Evolutionary conservation across 306 rosid genomes (phyloP).

Genomic region (Sechiopsis laciniata): DNA sequence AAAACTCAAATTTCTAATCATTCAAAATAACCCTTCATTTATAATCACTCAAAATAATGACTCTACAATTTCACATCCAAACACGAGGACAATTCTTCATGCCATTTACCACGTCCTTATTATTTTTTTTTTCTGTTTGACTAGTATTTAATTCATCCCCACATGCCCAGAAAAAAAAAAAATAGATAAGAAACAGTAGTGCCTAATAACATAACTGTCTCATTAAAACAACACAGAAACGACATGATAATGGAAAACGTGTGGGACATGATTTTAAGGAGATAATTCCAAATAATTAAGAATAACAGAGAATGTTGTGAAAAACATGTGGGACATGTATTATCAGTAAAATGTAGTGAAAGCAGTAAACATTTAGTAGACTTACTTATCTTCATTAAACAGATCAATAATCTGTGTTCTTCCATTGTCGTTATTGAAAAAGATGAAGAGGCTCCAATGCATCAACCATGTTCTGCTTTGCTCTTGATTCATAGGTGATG

Average conservation of each 20-base stretch:
- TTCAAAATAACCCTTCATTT: too few species aligned
- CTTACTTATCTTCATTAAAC: constrained; percentile 91
- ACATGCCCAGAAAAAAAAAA: too few species aligned
- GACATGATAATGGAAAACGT: neutral
- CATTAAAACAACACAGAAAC: neutral
- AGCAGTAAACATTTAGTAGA: constrained; percentile 4
- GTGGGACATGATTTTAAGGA: neutral
- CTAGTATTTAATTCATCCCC: neutral
- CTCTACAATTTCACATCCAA: too few species aligned
- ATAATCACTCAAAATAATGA: too few species aligned
- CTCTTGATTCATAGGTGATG: constrained; percentile 86
- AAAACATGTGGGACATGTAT: too few species aligned
- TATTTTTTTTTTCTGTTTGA: neutral
- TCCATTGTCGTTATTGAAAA: constrained; percentile 91
- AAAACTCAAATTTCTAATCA: too few species aligned
- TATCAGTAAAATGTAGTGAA: neutral
- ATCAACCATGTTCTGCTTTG: constrained; percentile 89
- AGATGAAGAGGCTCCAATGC: constrained; percentile 98
- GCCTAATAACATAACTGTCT: neutral
- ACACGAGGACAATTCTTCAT: neutral
- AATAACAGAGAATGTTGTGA: too few species aligned
- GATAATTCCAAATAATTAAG: too few species aligned
- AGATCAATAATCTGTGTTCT: constrained; percentile 85
- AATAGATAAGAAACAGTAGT: too few species aligned
- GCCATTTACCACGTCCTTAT: neutral